Base-by-base conservation (phyloP, 2,329 filamentous ascomycete species). In the Aquanectria penicillioides region DNA sequence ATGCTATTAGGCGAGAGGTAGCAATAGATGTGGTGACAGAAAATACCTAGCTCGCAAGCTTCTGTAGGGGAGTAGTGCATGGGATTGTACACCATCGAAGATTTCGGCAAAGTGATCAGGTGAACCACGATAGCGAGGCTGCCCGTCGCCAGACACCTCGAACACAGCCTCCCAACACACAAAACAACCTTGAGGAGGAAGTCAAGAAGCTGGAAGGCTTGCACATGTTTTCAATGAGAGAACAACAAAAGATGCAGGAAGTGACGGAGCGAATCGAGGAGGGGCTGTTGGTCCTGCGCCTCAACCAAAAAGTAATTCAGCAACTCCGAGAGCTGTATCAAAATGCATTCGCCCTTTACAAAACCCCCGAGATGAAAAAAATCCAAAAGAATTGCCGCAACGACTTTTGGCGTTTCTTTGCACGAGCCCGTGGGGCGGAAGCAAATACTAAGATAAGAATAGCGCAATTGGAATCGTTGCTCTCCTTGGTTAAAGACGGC, bases 291-390 rank as follows among this genome's bases (percentile, higher is more conserved):
- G 52, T 61, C 9, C 43, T 65, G 1, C 52, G 58, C 3, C 56
- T 65, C 5, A 65, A 65, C n/a, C 22, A 41, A 1, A 57, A 58
- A 26, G 63, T 58, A 8, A 52, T 65, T 2, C 41, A 10, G 11
- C 60, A 59, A 20, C 41, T 65, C 9, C 52, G 62, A 3, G 36
- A 65, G 9, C 56, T 65, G 1, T 65, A 65, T 7, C 29, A 61
- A 8, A 17, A 5, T 4, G 4, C 65, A 3, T 36, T 63, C 11
- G 51, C 5, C 5, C 29, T 52, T 1, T 65, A 58, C 12, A 12
- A 28, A 1, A 40, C 50, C 8, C 23, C 50, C 0, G 36, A 57
- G 4, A 28, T 65, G 29, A 20, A 53, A 2, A 3, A 2, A 1
- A 63, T 65, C 2, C 52, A 23, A 6, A 7, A 17, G 0, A 4